Evolutionary conservation across 345 rosid species (phyloP).

Genomic region (Euphorbia peplus): DNA sequence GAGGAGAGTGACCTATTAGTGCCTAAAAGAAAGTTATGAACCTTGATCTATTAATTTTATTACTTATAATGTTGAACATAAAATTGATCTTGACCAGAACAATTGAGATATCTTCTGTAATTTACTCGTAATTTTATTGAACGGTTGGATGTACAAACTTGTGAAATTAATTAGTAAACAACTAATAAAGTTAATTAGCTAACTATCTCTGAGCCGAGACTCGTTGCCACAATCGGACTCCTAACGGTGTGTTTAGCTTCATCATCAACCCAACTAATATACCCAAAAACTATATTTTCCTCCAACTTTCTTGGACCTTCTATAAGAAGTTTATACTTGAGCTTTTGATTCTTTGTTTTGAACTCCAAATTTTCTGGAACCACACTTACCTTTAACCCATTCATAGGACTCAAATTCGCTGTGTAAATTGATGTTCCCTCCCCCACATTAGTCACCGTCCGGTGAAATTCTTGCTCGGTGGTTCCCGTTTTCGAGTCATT

Average conservation of each 20-base stretch:
- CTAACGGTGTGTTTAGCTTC: conserved; percentile 37
- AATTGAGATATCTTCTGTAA: too few relatives aligned
- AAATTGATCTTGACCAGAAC: too few relatives aligned
- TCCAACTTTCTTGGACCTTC: conserved; percentile 29
- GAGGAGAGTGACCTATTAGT: too few relatives aligned
- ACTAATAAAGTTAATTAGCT: not conserved
- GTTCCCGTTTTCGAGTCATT: conserved; percentile 2
- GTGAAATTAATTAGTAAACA: not conserved
- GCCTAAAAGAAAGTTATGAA: too few relatives aligned
- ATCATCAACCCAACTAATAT: conserved; percentile 44
- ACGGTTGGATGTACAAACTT: not conserved
- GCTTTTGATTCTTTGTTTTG: conserved; percentile 39
- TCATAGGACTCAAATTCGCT: conserved; percentile 28
- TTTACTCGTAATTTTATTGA: not conserved
- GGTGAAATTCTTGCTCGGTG: conserved; percentile 27
- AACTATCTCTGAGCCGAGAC: not conserved
- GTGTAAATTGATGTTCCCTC: conserved; percentile 32
- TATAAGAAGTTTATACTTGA: conserved; percentile 37
- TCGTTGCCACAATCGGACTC: conserved; percentile 51
- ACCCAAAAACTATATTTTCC: conserved; percentile 30
- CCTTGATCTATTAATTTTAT: too few relatives aligned
- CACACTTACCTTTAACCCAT: conserved; percentile 38
- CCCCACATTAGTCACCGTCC: conserved; percentile 58
- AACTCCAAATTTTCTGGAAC: conserved; percentile 43
- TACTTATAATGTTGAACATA: too few relatives aligned